phyloP scores from a whole-genome alignment of 2,329 filamentous ascomycete genomes.

The Didymosphaeria variabile region DNA sequence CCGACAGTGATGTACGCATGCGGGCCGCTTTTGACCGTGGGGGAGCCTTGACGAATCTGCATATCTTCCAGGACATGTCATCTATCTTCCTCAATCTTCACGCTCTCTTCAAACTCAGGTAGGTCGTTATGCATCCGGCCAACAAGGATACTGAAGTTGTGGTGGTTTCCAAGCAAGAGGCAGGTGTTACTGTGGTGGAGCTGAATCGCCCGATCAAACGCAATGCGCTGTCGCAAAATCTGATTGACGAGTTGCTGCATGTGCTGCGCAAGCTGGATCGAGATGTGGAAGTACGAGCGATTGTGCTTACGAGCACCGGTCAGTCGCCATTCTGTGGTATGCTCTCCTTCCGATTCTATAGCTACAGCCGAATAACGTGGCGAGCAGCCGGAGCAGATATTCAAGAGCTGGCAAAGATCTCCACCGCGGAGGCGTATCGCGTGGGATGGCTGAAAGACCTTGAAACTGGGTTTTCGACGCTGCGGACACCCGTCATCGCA shows the following conservation, averaged over 20 bases:
- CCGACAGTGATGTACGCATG: not conserved
- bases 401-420: constrained; percentile 92
- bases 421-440: constrained; percentile 83
- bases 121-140: constrained; percentile 2
- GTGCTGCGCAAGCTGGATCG: constrained; percentile 22
- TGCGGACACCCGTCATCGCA: constrained; percentile 91
- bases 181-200: constrained; percentile 58
- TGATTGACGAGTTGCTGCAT: constrained; percentile 53
- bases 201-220: constrained; percentile 65
- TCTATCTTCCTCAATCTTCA: not conserved
- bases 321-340: constrained; percentile 76
- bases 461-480: constrained; percentile 78
- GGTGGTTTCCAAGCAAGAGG: constrained; percentile 24
- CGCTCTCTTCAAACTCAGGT: not conserved
- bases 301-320: constrained; percentile 80
- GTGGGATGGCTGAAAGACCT: constrained; percentile 90
- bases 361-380: constrained; percentile 17
- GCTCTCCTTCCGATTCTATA: constrained; percentile 40
- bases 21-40: not conserved
- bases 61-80: not conserved
- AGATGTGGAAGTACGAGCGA: constrained; percentile 23
- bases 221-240: constrained; percentile 64
- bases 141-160: constrained; percentile 10
- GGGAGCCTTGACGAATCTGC: not conserved
- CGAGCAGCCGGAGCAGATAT: constrained; percentile 84